Evolutionary conservation across 192 early-diverging fungal genomes (phyloP).

Genomic region (Coemansia sp.): DNA sequence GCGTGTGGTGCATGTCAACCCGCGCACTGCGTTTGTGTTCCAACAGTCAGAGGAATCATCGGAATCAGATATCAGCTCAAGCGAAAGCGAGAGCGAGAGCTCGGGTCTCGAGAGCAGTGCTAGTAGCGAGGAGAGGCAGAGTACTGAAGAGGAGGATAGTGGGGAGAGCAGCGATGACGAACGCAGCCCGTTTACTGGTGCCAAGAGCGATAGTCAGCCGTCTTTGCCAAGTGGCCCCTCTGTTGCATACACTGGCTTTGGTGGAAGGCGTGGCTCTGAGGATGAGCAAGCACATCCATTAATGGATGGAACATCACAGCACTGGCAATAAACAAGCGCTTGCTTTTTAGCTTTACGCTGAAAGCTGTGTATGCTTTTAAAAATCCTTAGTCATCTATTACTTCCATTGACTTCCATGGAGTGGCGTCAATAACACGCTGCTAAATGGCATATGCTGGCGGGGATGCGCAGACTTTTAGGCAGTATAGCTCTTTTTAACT

Average conservation of each 20-base stretch:
- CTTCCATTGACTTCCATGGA: too few relatives aligned
- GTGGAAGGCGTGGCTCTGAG: neutral
- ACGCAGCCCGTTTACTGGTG: slow-evolving; percentile 7
- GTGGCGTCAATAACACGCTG: too few relatives aligned
- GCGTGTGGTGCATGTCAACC: neutral
- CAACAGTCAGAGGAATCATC: slow-evolving; percentile 17
- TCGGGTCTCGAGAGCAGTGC: neutral
- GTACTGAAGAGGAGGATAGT: neutral
- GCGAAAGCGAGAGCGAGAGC: neutral
- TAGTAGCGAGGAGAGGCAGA: slow-evolving; percentile 2
- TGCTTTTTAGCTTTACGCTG: too few relatives aligned
- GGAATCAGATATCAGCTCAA: slow-evolving; percentile 6
- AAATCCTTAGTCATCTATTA: too few relatives aligned
- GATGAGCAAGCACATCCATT: slow-evolving; percentile 14
- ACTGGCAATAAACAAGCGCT: slow-evolving; percentile 26
- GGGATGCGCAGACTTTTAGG: too few relatives aligned
- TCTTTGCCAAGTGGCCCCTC: neutral
- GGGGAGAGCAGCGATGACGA: neutral
- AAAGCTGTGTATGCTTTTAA: too few relatives aligned
- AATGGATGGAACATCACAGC: slow-evolving; percentile 43
- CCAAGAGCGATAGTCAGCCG: slow-evolving; percentile 1
- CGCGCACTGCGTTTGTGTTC: slow-evolving; percentile 24
- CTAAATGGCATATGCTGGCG: too few relatives aligned
- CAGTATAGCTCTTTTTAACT: too few relatives aligned
- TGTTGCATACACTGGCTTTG: neutral